A percentile compares a stretch with the other conserved stretches of the same genome.
Conservation (phyloP, 2,329 filamentous ascomycete genomes). For the Penicillium griseofulvum region DNA sequence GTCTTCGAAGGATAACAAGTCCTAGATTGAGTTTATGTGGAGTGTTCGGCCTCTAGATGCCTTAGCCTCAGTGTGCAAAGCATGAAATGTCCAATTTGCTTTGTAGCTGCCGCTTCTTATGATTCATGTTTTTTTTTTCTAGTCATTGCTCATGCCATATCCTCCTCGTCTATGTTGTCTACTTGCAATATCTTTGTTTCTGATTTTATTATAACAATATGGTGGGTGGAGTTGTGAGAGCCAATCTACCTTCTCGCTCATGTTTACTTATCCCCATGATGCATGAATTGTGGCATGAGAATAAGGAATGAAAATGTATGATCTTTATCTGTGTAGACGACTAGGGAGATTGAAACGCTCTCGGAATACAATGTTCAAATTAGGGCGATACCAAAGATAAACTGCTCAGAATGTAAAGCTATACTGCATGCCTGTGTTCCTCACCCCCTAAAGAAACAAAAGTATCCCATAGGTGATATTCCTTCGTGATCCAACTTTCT, state of each 20-base stretch:
- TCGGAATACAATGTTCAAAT: neutral
- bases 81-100: neutral
- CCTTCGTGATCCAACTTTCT: neutral
- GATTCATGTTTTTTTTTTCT: conserved; percentile 23
- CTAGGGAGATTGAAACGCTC: neutral
- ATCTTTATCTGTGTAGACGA: neutral
- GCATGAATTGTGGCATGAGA: conserved; percentile 10
- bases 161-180: neutral
- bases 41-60: neutral
- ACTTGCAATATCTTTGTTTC: neutral
- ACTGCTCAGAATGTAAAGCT: neutral
- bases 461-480: neutral
- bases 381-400: neutral
- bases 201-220: neutral
- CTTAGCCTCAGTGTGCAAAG: neutral
- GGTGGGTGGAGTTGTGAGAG: neutral
- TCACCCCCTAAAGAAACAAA: neutral
- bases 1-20: conserved; percentile 10
- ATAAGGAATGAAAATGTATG: conserved; percentile 11
- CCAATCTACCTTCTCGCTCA: conserved; percentile 3
- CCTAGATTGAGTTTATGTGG: neutral
- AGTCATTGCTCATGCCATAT: conserved; percentile 7
- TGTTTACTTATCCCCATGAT: conserved; percentile 2
- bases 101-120: conserved; percentile 7
- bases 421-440: neutral